Base-by-base conservation (phyloP, 139 green algal species). In the Coelastrella sp. region DNA sequence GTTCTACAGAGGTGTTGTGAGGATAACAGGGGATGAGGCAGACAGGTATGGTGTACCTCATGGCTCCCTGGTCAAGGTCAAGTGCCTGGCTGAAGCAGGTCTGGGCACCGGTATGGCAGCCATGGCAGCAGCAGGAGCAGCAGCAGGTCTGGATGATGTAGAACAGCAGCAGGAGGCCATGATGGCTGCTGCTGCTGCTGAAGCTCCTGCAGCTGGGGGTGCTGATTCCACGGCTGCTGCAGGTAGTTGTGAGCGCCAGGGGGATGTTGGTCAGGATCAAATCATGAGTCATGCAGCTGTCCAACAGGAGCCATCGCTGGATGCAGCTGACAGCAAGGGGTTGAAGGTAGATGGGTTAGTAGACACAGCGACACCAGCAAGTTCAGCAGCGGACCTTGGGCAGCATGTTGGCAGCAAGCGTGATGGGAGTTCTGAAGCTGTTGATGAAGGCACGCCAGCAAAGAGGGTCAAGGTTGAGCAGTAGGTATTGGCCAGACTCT, bases 1-100 rank as follows among this genome's bases (percentile, higher is more conserved):
- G 94, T 94, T 91, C 72, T 96, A 94, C 76, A 82, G 90, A 65
- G 94, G 92, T 65, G 91, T 88, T 0, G 49, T 90, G 6, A 49
- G 91, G 7, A 83, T 96, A 5, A 84, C 59, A 7, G 92, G 84
- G 19, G 92, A 93, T 0, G 84, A 95, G 35, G 93, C 91, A 4
- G 88, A 72, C n/a, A 7, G 73, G 73, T 87, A 94, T 27, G 86
- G 89, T 66, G 91, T 95, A 8, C 91, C 91, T 81, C 90, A 93
- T 7, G 93, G 93, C 61, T 88, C 87, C 6, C 83, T 95, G 25
- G 93, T 95, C 15, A 94, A 94, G 87, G 90, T 92, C 56, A 70
- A 89, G 70, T 89, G 84, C 68, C 56, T 89, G 14, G 85, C 85
- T 56, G 85, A 82, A 24, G 85, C 85, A n/a, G 85, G 73, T 8